Evolutionary conservation across 2,329 filamentous ascomycete genomes (phyloP).

Genomic region (Aaosphaeria arxii): DNA sequence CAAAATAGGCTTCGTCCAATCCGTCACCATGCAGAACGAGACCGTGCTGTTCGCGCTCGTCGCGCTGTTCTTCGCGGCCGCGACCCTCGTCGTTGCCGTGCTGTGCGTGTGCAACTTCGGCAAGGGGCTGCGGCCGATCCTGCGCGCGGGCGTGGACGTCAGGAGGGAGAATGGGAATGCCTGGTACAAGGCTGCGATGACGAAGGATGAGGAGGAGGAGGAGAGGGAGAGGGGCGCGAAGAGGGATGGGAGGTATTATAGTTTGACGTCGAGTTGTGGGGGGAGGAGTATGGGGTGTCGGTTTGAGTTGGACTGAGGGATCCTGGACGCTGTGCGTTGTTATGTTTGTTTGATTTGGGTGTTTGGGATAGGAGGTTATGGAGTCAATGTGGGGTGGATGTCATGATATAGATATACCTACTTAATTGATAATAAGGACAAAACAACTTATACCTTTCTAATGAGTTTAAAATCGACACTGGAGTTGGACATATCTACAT

Average conservation of each 20-base stretch:
- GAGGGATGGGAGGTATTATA: slow-evolving; percentile 4
- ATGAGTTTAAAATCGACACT: too few relatives aligned
- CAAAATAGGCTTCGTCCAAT: too few relatives aligned
- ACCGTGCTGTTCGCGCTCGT: neutral
- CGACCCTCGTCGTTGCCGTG: slow-evolving; percentile 4
- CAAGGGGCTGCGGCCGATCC: slow-evolving; percentile 18
- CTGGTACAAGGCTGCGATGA: too few relatives aligned
- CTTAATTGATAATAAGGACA: too few relatives aligned
- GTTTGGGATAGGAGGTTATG: too few relatives aligned
- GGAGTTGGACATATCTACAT: too few relatives aligned
- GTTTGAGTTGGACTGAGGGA: neutral
- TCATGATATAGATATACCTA: too few relatives aligned
- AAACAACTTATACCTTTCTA: too few relatives aligned
- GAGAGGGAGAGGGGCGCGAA: neutral
- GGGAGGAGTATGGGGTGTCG: slow-evolving; percentile 14
- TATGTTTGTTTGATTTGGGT: too few relatives aligned
- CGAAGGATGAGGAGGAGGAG: neutral
- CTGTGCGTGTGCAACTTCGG: slow-evolving; percentile 18
- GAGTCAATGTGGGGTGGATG: too few relatives aligned
- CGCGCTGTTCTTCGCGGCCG: neutral
- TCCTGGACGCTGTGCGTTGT: neutral
- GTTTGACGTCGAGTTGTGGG: slow-evolving; percentile 26
- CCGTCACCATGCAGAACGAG: neutral
- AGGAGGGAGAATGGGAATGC: too few relatives aligned
- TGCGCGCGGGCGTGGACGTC: neutral